These are phyloP conservation scores for Aureobasidium sp. DNA, from an alignment of 2,329 filamentous ascomycete genomes.

Conservation along the genomic window DNA sequence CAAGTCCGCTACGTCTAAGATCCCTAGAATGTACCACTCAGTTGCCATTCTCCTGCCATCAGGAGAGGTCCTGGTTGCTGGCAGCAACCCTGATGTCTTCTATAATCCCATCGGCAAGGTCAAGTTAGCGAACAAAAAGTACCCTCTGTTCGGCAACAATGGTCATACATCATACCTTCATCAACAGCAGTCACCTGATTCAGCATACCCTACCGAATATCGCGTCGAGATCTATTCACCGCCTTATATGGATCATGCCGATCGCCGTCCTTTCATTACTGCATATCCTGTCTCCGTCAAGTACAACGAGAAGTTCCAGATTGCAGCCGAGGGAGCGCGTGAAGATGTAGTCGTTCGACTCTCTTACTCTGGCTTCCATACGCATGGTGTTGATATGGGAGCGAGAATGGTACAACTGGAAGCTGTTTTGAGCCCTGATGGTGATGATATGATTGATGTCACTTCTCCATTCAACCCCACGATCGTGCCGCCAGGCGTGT, in stretches of 20 bases:
- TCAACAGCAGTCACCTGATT: not conserved
- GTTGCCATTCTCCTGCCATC: conserved; percentile 53
- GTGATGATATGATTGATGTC: conserved; percentile 43
- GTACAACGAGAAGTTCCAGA: conserved; percentile 41
- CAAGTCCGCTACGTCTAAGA: conserved; percentile 37
- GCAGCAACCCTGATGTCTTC: conserved; percentile 55
- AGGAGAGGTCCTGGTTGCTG: conserved; percentile 53
- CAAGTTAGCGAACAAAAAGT: conserved; percentile 23
- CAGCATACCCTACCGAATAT: conserved; percentile 49
- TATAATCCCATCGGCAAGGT: conserved; percentile 38
- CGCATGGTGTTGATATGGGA: conserved; percentile 56
- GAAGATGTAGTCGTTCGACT: conserved; percentile 39
- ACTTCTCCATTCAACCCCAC: conserved; percentile 49
- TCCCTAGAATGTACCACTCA: conserved; percentile 51
- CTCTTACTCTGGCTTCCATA: conserved; percentile 54
- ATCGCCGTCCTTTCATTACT: conserved; percentile 41
- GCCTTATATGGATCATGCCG: conserved; percentile 50
- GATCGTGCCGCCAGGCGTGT: conserved; percentile 52
- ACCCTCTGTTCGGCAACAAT: conserved; percentile 32
- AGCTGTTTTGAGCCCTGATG: conserved; percentile 33
- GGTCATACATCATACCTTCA: conserved; percentile 26
- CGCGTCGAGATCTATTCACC: conserved; percentile 55
- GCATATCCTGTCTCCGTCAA: conserved; percentile 40
- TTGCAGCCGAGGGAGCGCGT: conserved; percentile 24
- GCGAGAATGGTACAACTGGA: conserved; percentile 52